These are phyloP conservation scores for Cadophora malorum DNA, from an alignment of 2,329 filamentous ascomycete species.

Conservation along the genomic window DNA sequence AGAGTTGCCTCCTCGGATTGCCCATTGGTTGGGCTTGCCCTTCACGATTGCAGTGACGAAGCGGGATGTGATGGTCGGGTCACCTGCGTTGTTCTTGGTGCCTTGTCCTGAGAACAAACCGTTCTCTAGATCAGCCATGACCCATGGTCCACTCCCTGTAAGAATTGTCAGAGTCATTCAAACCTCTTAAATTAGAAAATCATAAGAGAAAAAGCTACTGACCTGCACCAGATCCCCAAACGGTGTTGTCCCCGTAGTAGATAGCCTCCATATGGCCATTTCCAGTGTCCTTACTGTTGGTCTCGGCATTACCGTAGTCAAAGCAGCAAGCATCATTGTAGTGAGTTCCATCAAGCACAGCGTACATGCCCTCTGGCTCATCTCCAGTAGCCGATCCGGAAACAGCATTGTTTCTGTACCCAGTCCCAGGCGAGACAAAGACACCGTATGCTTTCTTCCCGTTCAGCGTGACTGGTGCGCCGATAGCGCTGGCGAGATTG, in stretches of 20 bases:
- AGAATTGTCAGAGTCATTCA: conserved; percentile 28
- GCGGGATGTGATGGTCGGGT: conserved; percentile 59
- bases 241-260: conserved; percentile 63
- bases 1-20: conserved; percentile 63
- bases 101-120: conserved; percentile 64
- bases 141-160: conserved; percentile 42
- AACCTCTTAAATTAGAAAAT: too few relatives aligned
- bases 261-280: conserved; percentile 73
- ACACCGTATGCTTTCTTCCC: conserved; percentile 69
- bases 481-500: conserved; percentile 63
- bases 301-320: conserved; percentile 52
- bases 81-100: conserved; percentile 53
- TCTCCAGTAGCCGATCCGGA: conserved; percentile 62
- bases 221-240: conserved; percentile 63
- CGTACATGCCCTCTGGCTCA: conserved; percentile 64
- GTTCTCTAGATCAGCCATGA: conserved; percentile 74
- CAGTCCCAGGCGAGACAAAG: conserved; percentile 65
- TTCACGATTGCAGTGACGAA: conserved; percentile 66
- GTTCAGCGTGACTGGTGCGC: conserved; percentile 65
- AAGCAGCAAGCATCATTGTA: conserved; percentile 61
- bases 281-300: conserved; percentile 58
- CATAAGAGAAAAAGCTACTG: background rate
- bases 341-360: conserved; percentile 64
- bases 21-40: conserved; percentile 62
- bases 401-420: conserved; percentile 65